Evolutionary conservation across 23 red algal genomes (phyloP).

Genomic region (Gracilaria gracilis): DNA sequence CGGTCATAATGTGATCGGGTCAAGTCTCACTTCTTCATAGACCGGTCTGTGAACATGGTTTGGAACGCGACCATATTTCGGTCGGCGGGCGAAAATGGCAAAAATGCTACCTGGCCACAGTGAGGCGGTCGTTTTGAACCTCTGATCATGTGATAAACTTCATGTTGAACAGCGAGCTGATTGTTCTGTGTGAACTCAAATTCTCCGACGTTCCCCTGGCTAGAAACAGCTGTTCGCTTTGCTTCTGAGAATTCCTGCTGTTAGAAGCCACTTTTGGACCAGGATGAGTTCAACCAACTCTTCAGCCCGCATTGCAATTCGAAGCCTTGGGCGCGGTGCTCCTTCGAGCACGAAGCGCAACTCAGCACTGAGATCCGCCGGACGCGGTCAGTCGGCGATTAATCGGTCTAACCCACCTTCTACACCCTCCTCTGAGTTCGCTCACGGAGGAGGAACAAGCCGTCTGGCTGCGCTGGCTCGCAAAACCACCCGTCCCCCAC

Average conservation of each 20-base stretch:
- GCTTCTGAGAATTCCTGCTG: neutral
- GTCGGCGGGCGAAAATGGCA: too few relatives aligned
- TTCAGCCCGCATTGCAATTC: constrained; percentile 2
- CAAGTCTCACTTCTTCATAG: too few relatives aligned
- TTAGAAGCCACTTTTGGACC: neutral
- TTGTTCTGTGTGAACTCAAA: too few relatives aligned
- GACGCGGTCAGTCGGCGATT: neutral
- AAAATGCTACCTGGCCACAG: too few relatives aligned
- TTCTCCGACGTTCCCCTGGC: neutral
- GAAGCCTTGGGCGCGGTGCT: constrained; percentile 1
- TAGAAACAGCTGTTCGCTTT: neutral
- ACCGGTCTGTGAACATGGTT: too few relatives aligned
- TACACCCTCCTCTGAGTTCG: neutral
- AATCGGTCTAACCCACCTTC: neutral
- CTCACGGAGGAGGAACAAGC: neutral
- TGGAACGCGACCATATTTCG: too few relatives aligned
- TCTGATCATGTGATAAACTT: too few relatives aligned
- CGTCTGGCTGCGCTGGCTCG: neutral
- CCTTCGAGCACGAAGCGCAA: neutral
- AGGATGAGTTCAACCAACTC: constrained; percentile 8
- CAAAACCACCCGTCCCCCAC: neutral
- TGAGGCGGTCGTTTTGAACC: neutral
- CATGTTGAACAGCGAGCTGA: too few relatives aligned
- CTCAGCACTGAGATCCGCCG: neutral
- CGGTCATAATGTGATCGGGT: too few relatives aligned